Base-by-base conservation (phyloP, 2,329 filamentous ascomycete species). In the Lachnellula arida region DNA sequence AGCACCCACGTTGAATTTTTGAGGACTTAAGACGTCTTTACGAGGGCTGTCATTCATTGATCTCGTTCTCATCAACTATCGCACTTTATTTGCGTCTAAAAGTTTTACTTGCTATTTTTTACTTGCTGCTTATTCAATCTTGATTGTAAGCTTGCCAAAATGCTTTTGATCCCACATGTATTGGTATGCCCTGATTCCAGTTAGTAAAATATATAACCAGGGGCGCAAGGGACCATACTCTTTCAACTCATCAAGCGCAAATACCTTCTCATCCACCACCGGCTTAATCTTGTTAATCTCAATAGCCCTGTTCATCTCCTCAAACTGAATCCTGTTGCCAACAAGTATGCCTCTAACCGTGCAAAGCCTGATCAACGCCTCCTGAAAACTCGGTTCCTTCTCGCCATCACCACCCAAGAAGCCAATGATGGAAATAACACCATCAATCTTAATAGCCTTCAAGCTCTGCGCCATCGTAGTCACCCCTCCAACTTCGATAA, bases 111-210 rank as follows among this genome's bases (percentile, higher is more conserved):
- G 19, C 19, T 19, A 19, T 19, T 2, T 19, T 23, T 32, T 32
- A 4, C 37, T 46, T 28, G 22, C n/a, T 46, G 12, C 22, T 42
- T 66, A 67, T 3, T 62, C 60, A 37, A 69, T 68, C 58, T 65
- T 74, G 57, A 79, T 72, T 12, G 68, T 64, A 53, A 79, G 60
- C 65, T 80, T 80, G 42, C 77, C 76, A 59, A 79, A 74, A 63
- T 80, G 77, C 60, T 77, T 79, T 63, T 77, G 73, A 39, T 72
- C 74, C 73, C 72, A 78, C 73, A 77, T 74, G 56, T 80, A 77
- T 55, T 80, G 70, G 63, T 77, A 80, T 1, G 76, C 78, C 50
- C 52, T 78, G 44, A 32, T 12, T 8, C 58, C 46, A 52, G 52
- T 32, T 47, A 44, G 12, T 34, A 51, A 19, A 39, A 15, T 28